These are phyloP conservation scores for Basidiobolus meristosporus DNA, from an alignment of 371 early-diverging fungal species.

Conservation along the genomic window DNA sequence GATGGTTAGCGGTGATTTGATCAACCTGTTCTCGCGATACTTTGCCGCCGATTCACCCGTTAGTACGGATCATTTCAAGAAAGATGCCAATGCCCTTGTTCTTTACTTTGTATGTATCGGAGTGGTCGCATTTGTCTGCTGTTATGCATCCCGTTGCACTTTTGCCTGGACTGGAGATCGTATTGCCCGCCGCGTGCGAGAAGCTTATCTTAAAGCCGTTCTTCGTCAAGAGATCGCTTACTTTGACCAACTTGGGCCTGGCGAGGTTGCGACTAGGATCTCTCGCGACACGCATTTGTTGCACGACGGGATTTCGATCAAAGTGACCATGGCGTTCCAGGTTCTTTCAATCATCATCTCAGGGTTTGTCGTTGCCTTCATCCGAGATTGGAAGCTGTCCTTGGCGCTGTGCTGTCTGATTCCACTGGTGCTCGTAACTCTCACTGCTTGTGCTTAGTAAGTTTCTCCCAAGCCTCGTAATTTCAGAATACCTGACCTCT, in stretches of 20 bases:
- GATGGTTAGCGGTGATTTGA: no score
- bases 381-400: constrained; percentile 54
- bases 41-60: no score
- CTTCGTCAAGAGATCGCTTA: constrained; percentile 80
- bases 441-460: constrained; percentile 38
- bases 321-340: constrained; percentile 9
- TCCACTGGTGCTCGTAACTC: constrained; percentile 2
- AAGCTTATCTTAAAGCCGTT: constrained; percentile 44
- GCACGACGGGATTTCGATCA: constrained; percentile 68
- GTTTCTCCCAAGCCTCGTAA: constrained; percentile 1
- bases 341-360: constrained; percentile 20
- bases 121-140: no score
- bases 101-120: no score
- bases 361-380: constrained; percentile 71
- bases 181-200: no score
- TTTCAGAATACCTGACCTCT: no score
- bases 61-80: no score
- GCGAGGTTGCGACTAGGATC: constrained; percentile 54
- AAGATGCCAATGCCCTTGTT: no score
- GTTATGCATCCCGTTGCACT: no score
- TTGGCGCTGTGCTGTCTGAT: constrained; percentile 39
- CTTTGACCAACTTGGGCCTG: constrained; percentile 62
- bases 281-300: constrained; percentile 50
- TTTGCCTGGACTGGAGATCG: no score
- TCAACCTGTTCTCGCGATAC: no score